Conservation (phyloP, 495 filamentous ascomycete species). For the Apiosordaria backusii region DNA sequence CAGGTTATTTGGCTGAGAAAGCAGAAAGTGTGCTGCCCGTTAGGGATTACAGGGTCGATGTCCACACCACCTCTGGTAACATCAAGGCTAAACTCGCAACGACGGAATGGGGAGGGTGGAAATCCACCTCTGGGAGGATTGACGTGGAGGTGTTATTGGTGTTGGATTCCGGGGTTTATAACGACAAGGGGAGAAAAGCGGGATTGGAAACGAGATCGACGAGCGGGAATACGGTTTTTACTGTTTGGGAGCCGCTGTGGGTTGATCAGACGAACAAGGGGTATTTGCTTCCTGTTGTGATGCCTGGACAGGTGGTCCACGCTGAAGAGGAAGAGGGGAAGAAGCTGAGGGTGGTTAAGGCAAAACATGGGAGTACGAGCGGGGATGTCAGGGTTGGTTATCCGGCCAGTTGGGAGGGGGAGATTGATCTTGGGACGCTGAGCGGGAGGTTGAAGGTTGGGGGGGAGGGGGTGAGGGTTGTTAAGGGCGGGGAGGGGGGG, state of each 20-base stretch:
- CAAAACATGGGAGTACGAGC: conserved; percentile 34
- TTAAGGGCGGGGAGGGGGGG: conserved; percentile 20
- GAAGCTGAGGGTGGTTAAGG: conserved; percentile 27
- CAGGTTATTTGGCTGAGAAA: neutral
- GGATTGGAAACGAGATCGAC: conserved; percentile 30
- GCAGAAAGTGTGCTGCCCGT: conserved; percentile 29
- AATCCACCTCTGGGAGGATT: conserved; percentile 29
- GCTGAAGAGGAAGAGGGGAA: neutral
- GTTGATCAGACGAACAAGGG: neutral
- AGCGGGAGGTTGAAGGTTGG: conserved; percentile 29
- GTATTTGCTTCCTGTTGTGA: conserved; percentile 1
- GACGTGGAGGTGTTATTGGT: conserved; percentile 37
- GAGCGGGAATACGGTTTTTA: conserved; percentile 32
- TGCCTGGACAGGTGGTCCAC: neutral
- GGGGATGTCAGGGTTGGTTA: conserved; percentile 34
- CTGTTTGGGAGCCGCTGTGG: conserved; percentile 39
- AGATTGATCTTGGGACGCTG: conserved; percentile 27
- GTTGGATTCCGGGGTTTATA: conserved; percentile 19
- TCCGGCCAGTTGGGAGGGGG: conserved; percentile 43
- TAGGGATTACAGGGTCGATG: conserved; percentile 41
- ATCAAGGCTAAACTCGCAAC: conserved; percentile 35
- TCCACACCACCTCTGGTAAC: conserved; percentile 35
- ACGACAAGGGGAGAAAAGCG: neutral
- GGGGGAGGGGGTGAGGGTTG: conserved; percentile 36
- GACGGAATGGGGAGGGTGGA: conserved; percentile 19